phyloP scores from a whole-genome alignment of 2,329 filamentous ascomycete genomes.

The Bipolaris gigantea region DNA sequence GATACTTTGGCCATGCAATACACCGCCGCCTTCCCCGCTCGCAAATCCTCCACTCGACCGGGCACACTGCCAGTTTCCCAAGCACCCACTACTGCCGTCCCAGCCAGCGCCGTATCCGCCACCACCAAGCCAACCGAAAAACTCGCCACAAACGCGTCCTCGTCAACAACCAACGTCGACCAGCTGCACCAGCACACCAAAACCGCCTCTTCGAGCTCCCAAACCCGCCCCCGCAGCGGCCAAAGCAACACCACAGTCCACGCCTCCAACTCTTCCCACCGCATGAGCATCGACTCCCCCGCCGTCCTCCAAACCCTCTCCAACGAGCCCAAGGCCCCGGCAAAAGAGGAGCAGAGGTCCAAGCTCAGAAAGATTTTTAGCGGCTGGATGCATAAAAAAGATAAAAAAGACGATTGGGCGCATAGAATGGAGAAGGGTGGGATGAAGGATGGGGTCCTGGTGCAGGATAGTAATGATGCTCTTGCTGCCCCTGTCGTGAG shows the following conservation, averaged over 20 bases:
- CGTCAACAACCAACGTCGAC: conserved; percentile 26
- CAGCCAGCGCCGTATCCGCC: conserved; percentile 15
- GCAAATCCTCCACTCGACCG: conserved; percentile 19
- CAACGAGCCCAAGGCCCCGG: conserved; percentile 21
- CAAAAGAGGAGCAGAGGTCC: conserved; percentile 35
- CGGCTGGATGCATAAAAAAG: conserved; percentile 43
- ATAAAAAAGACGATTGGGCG: conserved; percentile 48
- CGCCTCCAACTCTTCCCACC: conserved; percentile 37
- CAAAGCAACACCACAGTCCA: conserved; percentile 32
- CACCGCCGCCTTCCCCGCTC: conserved; percentile 22
- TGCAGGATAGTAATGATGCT: conserved; percentile 31
- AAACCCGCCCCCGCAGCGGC: conserved; percentile 20
- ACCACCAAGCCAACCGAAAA: conserved; percentile 15
- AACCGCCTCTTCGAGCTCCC: conserved; percentile 11
- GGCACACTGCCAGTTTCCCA: conserved; percentile 12
- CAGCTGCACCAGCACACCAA: background rate
- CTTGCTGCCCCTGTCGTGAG: conserved; percentile 36
- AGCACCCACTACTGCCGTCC: background rate
- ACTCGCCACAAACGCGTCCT: conserved; percentile 29
- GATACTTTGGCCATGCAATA: conserved; percentile 33
- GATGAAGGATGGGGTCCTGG: conserved; percentile 45
- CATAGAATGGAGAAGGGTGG: conserved; percentile 47
- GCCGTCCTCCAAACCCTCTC: conserved; percentile 12
- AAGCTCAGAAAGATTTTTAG: conserved; percentile 42
- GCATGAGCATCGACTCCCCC: conserved; percentile 34